Percentiles rank a stretch among this genome's conserved stretches.
These are phyloP conservation scores for Penicillium psychrosexuale DNA, from an alignment of 2,329 filamentous ascomycete species.

Conservation along the genomic window DNA sequence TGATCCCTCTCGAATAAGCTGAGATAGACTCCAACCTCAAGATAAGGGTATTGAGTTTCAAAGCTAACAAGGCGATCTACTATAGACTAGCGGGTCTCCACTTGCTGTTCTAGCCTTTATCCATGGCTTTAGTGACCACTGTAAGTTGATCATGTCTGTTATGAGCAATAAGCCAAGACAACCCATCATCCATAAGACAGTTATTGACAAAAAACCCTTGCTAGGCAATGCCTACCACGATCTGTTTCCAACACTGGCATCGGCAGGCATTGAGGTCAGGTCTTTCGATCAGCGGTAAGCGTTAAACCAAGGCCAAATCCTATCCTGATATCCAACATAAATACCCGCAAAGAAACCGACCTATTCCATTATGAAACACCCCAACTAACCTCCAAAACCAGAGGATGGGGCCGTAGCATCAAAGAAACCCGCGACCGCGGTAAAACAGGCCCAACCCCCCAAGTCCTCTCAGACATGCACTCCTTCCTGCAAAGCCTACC, in stretches of 20 bases:
- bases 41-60: not conserved
- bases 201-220: not conserved
- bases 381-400: constrained; percentile 6
- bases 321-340: not conserved
- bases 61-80: not conserved
- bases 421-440: constrained; percentile 61
- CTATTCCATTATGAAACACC: too few relatives aligned
- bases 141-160: constrained; percentile 29
- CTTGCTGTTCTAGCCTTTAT: constrained; percentile 76
- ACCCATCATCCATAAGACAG: not conserved
- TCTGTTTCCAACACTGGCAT: constrained; percentile 68
- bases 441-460: constrained; percentile 67
- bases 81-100: constrained; percentile 25
- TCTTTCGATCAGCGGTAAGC: constrained; percentile 70
- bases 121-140: constrained; percentile 87
- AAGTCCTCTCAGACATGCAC: constrained; percentile 73
- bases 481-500: constrained; percentile 66
- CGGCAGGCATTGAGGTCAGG: constrained; percentile 69
- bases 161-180: not conserved
- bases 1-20: not conserved
- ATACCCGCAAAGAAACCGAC: not conserved
- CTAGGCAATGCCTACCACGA: constrained; percentile 69
- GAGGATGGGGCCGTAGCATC: constrained; percentile 79
- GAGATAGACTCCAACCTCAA: not conserved
- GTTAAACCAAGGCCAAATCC: not conserved